Base-by-base conservation (phyloP, 1,284 basidiomycete genomes). In the Cryptococcus sp. region DNA sequence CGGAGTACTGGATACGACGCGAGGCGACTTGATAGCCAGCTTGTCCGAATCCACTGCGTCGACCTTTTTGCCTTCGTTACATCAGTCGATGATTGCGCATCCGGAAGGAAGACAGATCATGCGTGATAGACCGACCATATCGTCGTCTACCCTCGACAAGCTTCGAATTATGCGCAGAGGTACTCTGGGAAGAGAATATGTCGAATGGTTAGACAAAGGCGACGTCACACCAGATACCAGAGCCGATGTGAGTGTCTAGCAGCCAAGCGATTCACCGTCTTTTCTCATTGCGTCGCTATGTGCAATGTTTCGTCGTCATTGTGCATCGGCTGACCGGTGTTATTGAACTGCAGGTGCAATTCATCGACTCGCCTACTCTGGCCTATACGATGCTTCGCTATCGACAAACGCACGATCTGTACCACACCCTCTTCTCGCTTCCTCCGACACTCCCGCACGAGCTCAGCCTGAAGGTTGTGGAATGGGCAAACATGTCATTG, bases 371-470 rank as follows among this genome's bases (percentile, higher is more conserved):
- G 66, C 90, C 92, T 1, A 91, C 93, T 68, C 84, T 95, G 13
- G 93, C 93, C 26, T 96, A 97, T 76, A 91, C 98, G 55, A 93
- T 99, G 88, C 92, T 96, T 68, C 88, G 96, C 45, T 99, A 99
- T 76, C 89, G 96, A 40, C 94, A 99, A 80, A 95, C 90, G 65
- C 95, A 98, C 79, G 92, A 98, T 34, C 61, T 72, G 3, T 96
- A 96, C 75, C 95, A 98, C 72, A 88, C 91, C 59, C 84, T 98
- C 55, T 86, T 87, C 75, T 86, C 86, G 58, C 84, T 97, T 25
- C 93, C 93, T 0, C 92, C 97, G 52, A 89, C 88, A 58, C 88
- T 95, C 67, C 86, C 90, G 54, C 92, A 89, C 55, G 96, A 99
- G 78, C 84, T 98, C n/a, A 89, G 93, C 0, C 86, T 99, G 76